Evolutionary conservation across 2,329 filamentous ascomycete species (phyloP).

Genomic region (Colletotrichum lini): DNA sequence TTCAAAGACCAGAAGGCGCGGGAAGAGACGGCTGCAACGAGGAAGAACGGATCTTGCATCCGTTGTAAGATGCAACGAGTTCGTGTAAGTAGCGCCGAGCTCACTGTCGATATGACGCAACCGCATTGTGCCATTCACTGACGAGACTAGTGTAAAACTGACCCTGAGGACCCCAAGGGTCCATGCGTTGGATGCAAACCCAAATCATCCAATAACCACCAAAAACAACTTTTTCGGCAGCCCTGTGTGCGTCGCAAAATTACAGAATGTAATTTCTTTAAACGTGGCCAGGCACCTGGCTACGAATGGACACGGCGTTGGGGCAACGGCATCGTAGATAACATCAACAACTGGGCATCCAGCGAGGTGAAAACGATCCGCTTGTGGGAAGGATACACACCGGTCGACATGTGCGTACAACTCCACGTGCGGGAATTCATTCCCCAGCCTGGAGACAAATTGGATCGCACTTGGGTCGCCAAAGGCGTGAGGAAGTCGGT

Average conservation of each 20-base stretch:
- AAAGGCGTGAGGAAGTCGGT: conserved; percentile 64
- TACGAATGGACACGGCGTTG: conserved; percentile 73
- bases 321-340: conserved; percentile 65
- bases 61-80: conserved; percentile 75
- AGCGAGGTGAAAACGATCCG: conserved; percentile 63
- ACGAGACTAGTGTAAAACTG: conserved; percentile 65
- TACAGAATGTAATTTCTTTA: conserved; percentile 70
- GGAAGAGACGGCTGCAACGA: conserved; percentile 69
- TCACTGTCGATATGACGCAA: not conserved
- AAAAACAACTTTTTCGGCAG: conserved; percentile 60
- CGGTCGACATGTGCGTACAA: conserved; percentile 56
- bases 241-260: conserved; percentile 74
- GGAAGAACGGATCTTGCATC: conserved; percentile 72
- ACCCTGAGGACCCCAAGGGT: conserved; percentile 62
- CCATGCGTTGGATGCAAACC: conserved; percentile 66
- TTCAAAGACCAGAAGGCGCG: conserved; percentile 68
- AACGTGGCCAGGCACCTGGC: conserved; percentile 70
- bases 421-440: conserved; percentile 69
- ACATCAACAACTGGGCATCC: conserved; percentile 70
- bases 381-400: conserved; percentile 69
- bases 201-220: conserved; percentile 61
- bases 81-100: conserved; percentile 60
- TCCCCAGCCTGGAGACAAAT: conserved; percentile 68
- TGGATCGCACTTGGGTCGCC: conserved; percentile 68
- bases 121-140: not conserved